Conservation (phyloP, 208 protist genomes). For the Leishmania aethiopica region DNA sequence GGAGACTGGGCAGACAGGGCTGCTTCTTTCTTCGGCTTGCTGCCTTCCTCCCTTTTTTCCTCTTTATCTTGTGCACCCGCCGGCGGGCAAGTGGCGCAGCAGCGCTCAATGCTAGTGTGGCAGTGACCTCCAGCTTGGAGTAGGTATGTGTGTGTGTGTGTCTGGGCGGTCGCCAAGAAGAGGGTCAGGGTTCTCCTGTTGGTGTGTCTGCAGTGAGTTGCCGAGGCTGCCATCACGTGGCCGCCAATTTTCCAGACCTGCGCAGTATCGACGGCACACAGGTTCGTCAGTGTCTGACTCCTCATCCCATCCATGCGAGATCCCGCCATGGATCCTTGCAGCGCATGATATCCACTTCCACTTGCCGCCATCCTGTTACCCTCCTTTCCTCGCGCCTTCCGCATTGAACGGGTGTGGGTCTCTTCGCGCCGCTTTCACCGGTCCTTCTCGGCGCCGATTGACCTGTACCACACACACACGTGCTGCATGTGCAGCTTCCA, state of each 20-base stretch:
- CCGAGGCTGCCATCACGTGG: background rate
- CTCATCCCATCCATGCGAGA: background rate
- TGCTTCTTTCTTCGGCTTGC: background rate
- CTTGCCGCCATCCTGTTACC: background rate
- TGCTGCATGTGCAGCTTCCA: background rate
- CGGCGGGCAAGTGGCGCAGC: background rate
- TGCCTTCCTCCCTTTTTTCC: background rate
- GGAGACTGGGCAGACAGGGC: background rate
- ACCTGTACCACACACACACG: background rate
- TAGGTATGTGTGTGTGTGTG: no score
- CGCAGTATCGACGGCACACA: background rate
- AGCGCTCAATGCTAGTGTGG: background rate
- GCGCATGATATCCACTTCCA: background rate
- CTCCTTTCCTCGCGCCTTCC: background rate
- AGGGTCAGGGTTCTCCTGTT: background rate
- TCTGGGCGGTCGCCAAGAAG: background rate
- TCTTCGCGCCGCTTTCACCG: background rate
- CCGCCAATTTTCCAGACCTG: background rate
- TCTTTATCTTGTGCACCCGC: background rate
- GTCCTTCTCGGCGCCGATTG: background rate
- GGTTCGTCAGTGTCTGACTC: background rate
- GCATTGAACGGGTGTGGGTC: background rate
- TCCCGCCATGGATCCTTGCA: background rate
- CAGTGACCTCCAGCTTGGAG: conserved; percentile 1
- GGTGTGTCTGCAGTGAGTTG: background rate